These are phyloP conservation scores for Scutellaria galericulata DNA, from an alignment of 257 asterid genomes.

Conservation along the genomic window DNA sequence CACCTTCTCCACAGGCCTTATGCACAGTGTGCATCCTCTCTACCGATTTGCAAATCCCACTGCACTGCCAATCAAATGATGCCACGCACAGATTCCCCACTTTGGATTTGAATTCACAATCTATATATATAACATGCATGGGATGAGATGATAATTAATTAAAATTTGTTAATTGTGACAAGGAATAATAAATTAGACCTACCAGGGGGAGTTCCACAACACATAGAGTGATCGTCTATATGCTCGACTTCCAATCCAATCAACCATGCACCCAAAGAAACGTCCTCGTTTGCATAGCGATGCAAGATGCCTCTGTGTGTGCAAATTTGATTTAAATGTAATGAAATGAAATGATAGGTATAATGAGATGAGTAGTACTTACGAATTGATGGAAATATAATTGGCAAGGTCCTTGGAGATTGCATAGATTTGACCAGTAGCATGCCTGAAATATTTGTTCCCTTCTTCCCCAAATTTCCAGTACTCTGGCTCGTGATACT, in stretches of 20 bases:
- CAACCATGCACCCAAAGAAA: conserved; percentile 76
- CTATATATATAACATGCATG: conserved; percentile 29
- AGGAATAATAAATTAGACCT: too few species aligned
- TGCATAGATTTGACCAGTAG: conserved; percentile 84
- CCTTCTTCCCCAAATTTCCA: conserved; percentile 93
- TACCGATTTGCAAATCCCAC: conserved; percentile 79
- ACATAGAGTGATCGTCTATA: conserved; percentile 72
- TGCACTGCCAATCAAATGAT: conserved; percentile 85
- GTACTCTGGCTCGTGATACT: conserved; percentile 82
- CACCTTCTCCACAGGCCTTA: conserved; percentile 69
- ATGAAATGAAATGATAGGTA: too few species aligned
- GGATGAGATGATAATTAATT: too few species aligned
- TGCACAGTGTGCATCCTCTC: conserved; percentile 76
- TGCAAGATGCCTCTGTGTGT: conserved; percentile 60
- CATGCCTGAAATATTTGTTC: conserved; percentile 83
- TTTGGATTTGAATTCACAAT: conserved; percentile 55
- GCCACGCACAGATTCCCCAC: conserved; percentile 74
- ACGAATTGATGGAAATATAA: conserved; percentile 75
- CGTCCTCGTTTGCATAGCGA: conserved; percentile 79
- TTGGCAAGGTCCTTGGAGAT: conserved; percentile 75
- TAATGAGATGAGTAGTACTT: conserved; percentile 16
- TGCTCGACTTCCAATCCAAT: conserved; percentile 86
- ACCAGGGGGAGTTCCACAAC: conserved; percentile 89
- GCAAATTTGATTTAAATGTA: too few species aligned
- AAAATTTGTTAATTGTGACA: too few species aligned